Conservation (phyloP, 345 rosid species). For the Boechera stricta region DNA sequence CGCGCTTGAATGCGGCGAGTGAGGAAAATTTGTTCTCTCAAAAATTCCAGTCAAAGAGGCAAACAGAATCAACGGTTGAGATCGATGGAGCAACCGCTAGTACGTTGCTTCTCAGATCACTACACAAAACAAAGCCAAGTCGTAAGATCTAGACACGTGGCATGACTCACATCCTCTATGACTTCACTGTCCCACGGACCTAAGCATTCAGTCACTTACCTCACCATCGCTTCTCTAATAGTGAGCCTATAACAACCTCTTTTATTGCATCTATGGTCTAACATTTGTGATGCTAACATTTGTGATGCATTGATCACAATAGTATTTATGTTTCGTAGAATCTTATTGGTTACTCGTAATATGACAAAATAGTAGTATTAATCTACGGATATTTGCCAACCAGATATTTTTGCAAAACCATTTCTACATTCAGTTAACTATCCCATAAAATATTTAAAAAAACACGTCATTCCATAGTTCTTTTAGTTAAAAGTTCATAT, state of each 20-base stretch:
- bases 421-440: not conserved
- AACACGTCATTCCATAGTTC: not conserved
- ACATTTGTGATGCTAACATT: constrained; percentile 27
- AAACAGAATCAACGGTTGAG: constrained; percentile 29
- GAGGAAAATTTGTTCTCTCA: not conserved
- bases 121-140: constrained; percentile 26
- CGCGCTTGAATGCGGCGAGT: constrained; percentile 6
- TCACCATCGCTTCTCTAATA: constrained; percentile 35
- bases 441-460: not conserved
- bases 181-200: constrained; percentile 41
- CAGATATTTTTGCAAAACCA: constrained; percentile 3
- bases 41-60: constrained; percentile 29
- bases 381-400: not conserved
- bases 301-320: constrained; percentile 24
- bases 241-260: constrained; percentile 32
- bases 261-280: constrained; percentile 25
- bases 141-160: constrained; percentile 36
- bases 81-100: constrained; percentile 18
- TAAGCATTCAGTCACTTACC: constrained; percentile 32
- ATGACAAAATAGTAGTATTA: not conserved
- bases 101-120: constrained; percentile 6
- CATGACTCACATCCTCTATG: constrained; percentile 17
- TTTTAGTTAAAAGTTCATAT: not conserved
- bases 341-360: not conserved
- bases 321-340: not conserved